Conservation (phyloP, 2,329 filamentous ascomycete species). For the Colletotrichum simmondsii region DNA sequence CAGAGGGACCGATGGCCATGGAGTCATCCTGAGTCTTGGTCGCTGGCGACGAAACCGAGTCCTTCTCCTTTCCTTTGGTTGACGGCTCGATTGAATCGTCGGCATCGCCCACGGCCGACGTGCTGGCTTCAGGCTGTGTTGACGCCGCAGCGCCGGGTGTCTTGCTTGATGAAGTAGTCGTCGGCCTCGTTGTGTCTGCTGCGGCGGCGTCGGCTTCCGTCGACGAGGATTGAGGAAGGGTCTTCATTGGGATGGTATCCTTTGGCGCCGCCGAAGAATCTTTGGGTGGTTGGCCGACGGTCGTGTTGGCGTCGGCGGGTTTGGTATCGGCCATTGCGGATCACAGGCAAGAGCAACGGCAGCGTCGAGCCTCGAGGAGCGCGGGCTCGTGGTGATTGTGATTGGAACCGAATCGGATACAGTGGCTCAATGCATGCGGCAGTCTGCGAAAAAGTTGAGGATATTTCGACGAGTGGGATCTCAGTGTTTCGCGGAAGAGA, state of each 20-base stretch:
- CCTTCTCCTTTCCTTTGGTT: slow-evolving; percentile 49
- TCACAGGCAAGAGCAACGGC: slow-evolving; percentile 38
- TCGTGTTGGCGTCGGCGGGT: slow-evolving; percentile 45
- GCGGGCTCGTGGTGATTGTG: slow-evolving; percentile 38
- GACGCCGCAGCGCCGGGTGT: slow-evolving; percentile 10
- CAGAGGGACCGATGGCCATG: slow-evolving; percentile 56
- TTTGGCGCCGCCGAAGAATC: slow-evolving; percentile 45
- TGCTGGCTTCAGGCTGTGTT: slow-evolving; percentile 1
- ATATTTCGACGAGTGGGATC: neutral
- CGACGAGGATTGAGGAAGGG: slow-evolving; percentile 40
- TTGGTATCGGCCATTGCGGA: slow-evolving; percentile 34
- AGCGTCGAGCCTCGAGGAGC: slow-evolving; percentile 31
- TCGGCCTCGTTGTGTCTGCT: slow-evolving; percentile 13
- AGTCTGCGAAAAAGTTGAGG: neutral
- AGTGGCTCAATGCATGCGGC: slow-evolving; percentile 29
- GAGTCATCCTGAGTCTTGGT: slow-evolving; percentile 47
- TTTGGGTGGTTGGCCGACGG: slow-evolving; percentile 40
- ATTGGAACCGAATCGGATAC: slow-evolving; percentile 5
- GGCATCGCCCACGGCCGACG: slow-evolving; percentile 23
- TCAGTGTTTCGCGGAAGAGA: neutral
- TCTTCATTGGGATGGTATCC: slow-evolving; percentile 51
- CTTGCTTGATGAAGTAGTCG: slow-evolving; percentile 10
- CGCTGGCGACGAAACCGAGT: slow-evolving; percentile 40
- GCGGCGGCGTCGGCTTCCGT: slow-evolving; percentile 22
- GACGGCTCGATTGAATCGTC: slow-evolving; percentile 27